A percentile compares a stretch with the other conserved stretches of the same genome.
Conservation (phyloP, 2,329 filamentous ascomycete species). For the Bimuria novae-zelandiae region DNA sequence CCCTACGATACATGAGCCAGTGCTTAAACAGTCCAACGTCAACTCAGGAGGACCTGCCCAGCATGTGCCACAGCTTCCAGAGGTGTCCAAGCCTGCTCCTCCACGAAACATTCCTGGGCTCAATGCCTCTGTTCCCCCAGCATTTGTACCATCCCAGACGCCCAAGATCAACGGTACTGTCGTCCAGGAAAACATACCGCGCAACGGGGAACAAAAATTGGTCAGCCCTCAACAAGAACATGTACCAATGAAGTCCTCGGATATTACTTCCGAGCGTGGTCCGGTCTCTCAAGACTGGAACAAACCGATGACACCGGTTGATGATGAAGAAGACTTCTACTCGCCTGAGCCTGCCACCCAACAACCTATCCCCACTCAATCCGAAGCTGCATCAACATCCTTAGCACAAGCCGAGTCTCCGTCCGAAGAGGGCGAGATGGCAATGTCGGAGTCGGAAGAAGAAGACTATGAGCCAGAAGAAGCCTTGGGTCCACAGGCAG, state of each 20-base stretch:
- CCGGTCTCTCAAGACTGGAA: not conserved
- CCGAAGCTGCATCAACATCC: not conserved
- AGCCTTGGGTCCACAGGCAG: slow-evolving; percentile 8
- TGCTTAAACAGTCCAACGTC: not conserved
- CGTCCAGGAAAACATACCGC: not conserved
- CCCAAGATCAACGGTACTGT: not conserved
- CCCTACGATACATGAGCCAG: not conserved
- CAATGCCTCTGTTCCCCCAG: not conserved
- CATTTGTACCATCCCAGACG: not conserved
- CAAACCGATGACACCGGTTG: slow-evolving; percentile 26
- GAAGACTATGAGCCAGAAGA: slow-evolving; percentile 43
- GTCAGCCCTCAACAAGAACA: not conserved
- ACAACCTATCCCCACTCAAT: not conserved
- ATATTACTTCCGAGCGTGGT: not conserved
- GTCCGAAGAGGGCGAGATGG: slow-evolving; percentile 40
- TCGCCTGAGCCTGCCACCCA: slow-evolving; percentile 31
- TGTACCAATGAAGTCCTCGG: not conserved
- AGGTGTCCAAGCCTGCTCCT: not conserved
- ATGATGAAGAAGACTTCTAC: slow-evolving; percentile 44
- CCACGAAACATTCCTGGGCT: slow-evolving; percentile 4
- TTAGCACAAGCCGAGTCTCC: slow-evolving; percentile 17
- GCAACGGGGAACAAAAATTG: not conserved
- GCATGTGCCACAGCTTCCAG: not conserved
- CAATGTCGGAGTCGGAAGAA: slow-evolving; percentile 41
- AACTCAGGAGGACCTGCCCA: not conserved